phyloP scores from a whole-genome alignment of 805 yeast species.

The Lipomyces chichibuensis region DNA sequence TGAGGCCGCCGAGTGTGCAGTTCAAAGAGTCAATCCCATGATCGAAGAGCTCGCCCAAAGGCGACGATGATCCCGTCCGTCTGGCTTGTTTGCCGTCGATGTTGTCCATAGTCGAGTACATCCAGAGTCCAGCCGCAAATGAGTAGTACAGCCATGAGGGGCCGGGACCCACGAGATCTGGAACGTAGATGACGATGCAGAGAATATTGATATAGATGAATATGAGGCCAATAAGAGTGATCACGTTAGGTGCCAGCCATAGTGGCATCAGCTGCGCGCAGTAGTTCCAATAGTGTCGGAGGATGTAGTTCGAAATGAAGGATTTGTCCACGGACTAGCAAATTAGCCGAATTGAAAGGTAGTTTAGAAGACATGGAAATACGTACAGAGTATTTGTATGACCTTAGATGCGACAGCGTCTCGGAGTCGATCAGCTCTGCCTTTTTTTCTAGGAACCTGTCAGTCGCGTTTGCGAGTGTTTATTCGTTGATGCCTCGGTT shows the following conservation, averaged over 20 bases:
- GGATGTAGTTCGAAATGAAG: slow-evolving; percentile 68
- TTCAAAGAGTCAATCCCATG: slow-evolving; percentile 79
- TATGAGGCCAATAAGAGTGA: slow-evolving; percentile 77
- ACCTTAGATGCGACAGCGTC: slow-evolving; percentile 37
- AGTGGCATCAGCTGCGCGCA: slow-evolving; percentile 80
- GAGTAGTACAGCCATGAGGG: slow-evolving; percentile 80
- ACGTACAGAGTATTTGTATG: slow-evolving; percentile 40
- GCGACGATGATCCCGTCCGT: slow-evolving; percentile 85
- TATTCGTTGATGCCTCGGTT: too few species aligned
- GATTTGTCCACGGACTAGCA: slow-evolving; percentile 75
- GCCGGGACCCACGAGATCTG: slow-evolving; percentile 58
- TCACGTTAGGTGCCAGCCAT: slow-evolving; percentile 93
- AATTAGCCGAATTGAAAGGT: slow-evolving; percentile 19
- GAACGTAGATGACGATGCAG: slow-evolving; percentile 71
- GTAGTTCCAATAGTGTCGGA: slow-evolving; percentile 84
- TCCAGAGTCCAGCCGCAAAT: slow-evolving; percentile 78
- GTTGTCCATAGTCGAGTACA: slow-evolving; percentile 96
- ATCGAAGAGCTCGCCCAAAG: slow-evolving; percentile 93
- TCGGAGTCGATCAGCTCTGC: slow-evolving; percentile 32
- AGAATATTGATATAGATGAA: slow-evolving; percentile 67
- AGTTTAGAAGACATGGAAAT: neutral
- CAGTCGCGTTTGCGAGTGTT: neutral
- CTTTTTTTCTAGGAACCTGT: slow-evolving; percentile 11
- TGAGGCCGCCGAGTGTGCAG: slow-evolving; percentile 75
- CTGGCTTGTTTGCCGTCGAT: slow-evolving; percentile 93